Percentiles rank a stretch among this genome's conserved stretches.
These are phyloP conservation scores for Sphaceloma murrayae DNA, from an alignment of 2,329 filamentous ascomycete genomes.

Conservation along the genomic window DNA sequence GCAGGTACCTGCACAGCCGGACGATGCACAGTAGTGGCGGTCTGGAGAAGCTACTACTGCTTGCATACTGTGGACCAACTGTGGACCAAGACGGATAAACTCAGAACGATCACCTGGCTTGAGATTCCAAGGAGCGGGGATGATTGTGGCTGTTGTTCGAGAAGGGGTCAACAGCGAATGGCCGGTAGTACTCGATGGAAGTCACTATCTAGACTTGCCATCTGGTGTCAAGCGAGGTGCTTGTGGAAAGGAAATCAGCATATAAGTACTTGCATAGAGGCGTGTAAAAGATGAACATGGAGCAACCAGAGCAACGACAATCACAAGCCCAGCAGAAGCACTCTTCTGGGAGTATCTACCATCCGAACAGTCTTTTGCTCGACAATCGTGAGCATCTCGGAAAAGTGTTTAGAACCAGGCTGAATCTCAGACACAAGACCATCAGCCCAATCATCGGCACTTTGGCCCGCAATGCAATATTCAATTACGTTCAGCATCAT, in stretches of 20 bases:
- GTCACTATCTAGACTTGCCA: constrained; percentile 9
- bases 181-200: background rate
- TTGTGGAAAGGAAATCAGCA: background rate
- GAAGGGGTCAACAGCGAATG: constrained; percentile 5
- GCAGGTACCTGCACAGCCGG: constrained; percentile 11
- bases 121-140: constrained; percentile 5
- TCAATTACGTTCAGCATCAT: constrained; percentile 10
- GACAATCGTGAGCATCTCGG: no score
- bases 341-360: no score
- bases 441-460: background rate
- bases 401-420: background rate
- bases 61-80: background rate
- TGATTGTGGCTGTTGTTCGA: background rate
- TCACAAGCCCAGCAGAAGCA: background rate
- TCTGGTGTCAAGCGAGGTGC: constrained; percentile 9
- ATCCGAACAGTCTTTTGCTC: no score
- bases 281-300: background rate
- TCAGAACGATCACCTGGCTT: background rate
- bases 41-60: constrained; percentile 3
- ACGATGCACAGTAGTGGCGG: constrained; percentile 9
- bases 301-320: background rate
- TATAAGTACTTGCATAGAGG: background rate
- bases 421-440: constrained; percentile 1
- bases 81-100: constrained; percentile 3
- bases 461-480: constrained; percentile 2